Evolutionary conservation across 495 filamentous ascomycete species (phyloP).

Genomic region (Bryoglossum gracile): DNA sequence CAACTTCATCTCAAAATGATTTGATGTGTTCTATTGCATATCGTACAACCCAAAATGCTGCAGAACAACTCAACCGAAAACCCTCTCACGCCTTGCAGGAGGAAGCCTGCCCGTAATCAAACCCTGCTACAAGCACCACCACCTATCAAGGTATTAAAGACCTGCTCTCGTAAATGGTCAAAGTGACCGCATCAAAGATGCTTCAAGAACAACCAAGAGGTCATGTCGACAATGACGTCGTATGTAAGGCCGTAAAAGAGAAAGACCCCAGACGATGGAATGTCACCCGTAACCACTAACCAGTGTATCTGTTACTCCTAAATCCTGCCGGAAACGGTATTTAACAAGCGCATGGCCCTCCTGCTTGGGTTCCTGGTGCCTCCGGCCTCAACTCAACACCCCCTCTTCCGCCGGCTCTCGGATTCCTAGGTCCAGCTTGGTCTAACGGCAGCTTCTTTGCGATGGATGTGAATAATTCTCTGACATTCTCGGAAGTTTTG

Average conservation of each 20-base stretch:
- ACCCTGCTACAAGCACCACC: slow-evolving; percentile 16
- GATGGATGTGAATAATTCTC: slow-evolving; percentile 95
- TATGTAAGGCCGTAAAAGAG: slow-evolving; percentile 6
- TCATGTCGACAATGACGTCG: not conserved
- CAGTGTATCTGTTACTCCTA: slow-evolving; percentile 5
- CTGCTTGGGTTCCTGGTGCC: slow-evolving; percentile 64
- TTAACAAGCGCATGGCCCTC: slow-evolving; percentile 71
- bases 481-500: slow-evolving; percentile 92
- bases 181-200: slow-evolving; percentile 14
- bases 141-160: slow-evolving; percentile 27
- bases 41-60: slow-evolving; percentile 26
- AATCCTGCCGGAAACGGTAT: not conserved
- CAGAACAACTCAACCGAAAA: slow-evolving; percentile 19
- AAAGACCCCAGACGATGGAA: slow-evolving; percentile 3
- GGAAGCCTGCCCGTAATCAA: slow-evolving; percentile 14
- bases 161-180: slow-evolving; percentile 15
- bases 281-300: not conserved
- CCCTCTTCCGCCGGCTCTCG: slow-evolving; percentile 65
- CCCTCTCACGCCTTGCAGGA: slow-evolving; percentile 23
- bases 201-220: too few species aligned
- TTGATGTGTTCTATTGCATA: slow-evolving; percentile 25
- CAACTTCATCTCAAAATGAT: not conserved
- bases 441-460: slow-evolving; percentile 95
- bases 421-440: slow-evolving; percentile 79
- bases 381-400: slow-evolving; percentile 79